Evolutionary conservation across 116 monocot species (phyloP), one percentile per base, ranked within the genome.

Genomic region (Iris pallida): DNA sequence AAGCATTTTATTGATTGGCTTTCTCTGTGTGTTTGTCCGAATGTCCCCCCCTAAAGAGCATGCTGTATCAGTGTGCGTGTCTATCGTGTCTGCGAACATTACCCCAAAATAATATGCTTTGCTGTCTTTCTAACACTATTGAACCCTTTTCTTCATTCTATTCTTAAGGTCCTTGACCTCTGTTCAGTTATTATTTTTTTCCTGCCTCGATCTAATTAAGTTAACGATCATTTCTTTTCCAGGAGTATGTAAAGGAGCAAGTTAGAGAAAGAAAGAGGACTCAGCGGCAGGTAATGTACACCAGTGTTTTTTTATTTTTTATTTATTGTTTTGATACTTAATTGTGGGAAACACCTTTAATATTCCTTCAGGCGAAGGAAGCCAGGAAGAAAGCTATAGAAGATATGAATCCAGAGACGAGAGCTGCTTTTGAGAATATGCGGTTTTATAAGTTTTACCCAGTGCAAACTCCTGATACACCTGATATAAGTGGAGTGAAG

Each of bases 371-470:
- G 92, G 83, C 85, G 16, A 88, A 76, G 65, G 92, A 92, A 76
- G 83, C 83, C 4, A 77, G 88, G 10, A 80, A 64, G 54, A 92
- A 92, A 69, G 86, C 83, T 45, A 81, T 86, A 6, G 86, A 86
- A 55, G 81, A 85, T 15, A 92, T 86, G 92, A 80, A 88, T 64
- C 83, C 78, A 5, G 47, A 73, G 61, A 83, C 67, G 10, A 88
- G 57, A 78, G 45, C 82, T 45, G 92, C 86, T 53, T 88, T 78
- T 48, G 83, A 92, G 65, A 85, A 77, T 49, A 86, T 92, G 74
- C 64, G 59, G 67, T 80, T 88, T 69, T 88, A 88, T 53, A 92
- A 92, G 63, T 92, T 92, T 71, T 88, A 92, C 65, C 88, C 92
- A 20, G 75, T 82, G 7, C 58, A 75, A 52, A 82, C 85, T 20